These are phyloP conservation scores for Danielozyma ontarioensis DNA, from an alignment of 805 yeast genomes.

Conservation along the genomic window DNA sequence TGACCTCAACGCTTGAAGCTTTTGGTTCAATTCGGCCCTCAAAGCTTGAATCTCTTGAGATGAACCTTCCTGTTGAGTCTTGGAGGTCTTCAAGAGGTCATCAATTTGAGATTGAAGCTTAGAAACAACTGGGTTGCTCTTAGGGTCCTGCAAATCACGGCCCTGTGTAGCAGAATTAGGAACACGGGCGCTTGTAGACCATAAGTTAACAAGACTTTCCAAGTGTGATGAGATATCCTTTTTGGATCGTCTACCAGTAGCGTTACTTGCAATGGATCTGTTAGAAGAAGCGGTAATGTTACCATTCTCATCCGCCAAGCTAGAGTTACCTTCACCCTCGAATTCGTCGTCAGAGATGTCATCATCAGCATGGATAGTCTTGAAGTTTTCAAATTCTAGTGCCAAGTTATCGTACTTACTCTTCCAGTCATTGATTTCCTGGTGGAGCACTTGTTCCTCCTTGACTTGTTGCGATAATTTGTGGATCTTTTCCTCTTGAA, in stretches of 20 bases:
- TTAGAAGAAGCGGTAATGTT: conserved; percentile 9
- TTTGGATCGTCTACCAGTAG: conserved; percentile 18
- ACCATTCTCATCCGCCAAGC: conserved; percentile 7
- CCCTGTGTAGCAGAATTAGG: conserved; percentile 5
- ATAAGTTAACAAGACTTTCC: conserved; percentile 28
- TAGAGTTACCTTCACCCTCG: conserved; percentile 14
- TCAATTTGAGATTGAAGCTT: conserved; percentile 54
- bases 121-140: conserved; percentile 22
- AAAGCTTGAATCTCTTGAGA: conserved; percentile 27
- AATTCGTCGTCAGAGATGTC: conserved; percentile 25
- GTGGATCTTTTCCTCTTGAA: conserved; percentile 45
- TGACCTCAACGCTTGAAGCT: conserved; percentile 22
- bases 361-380: conserved; percentile 27
- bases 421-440: conserved; percentile 45
- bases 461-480: conserved; percentile 36
- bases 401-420: conserved; percentile 39
- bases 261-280: conserved; percentile 18
- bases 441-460: conserved; percentile 40
- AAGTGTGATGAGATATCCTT: conserved; percentile 30
- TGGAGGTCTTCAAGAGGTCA: conserved; percentile 45
- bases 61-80: conserved; percentile 35
- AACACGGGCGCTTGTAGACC: conserved; percentile 18
- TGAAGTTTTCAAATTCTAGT: conserved; percentile 39
- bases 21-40: conserved; percentile 24
- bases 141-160: conserved; percentile 5